A percentile compares a stretch with the other conserved stretches of the same genome.
These are phyloP conservation scores for Russula abietina DNA, from an alignment of 768 basidiomycete genomes.

Conservation along the genomic window DNA sequence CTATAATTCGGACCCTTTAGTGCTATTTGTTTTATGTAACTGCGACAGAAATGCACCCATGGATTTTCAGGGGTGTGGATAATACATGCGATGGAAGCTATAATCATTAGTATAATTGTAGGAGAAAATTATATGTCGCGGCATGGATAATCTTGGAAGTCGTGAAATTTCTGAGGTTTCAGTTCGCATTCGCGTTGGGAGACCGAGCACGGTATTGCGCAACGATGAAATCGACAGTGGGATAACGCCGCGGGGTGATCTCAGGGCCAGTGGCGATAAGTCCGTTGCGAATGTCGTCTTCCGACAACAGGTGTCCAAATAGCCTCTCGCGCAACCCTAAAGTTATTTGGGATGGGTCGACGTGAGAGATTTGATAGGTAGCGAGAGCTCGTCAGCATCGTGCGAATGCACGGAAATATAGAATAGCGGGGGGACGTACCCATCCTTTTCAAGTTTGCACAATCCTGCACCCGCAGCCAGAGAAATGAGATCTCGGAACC, in stretches of 20 bases:
- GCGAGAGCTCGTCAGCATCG: not conserved
- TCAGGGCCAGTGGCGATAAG: not conserved
- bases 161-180: not conserved
- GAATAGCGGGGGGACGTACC: not conserved
- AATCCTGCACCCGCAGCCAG: not conserved
- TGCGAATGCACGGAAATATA: not conserved
- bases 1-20: too few species aligned
- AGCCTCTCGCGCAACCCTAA: constrained; percentile 5
- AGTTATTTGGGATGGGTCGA: not conserved
- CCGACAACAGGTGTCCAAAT: constrained; percentile 5
- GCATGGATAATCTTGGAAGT: not conserved
- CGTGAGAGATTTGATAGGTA: not conserved
- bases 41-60: too few species aligned
- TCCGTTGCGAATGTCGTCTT: not conserved
- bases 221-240: not conserved
- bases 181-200: not conserved
- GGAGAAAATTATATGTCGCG: not conserved
- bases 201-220: not conserved
- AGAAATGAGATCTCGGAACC: not conserved
- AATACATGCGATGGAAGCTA: not conserved
- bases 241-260: not conserved
- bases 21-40: too few species aligned
- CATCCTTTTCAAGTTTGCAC: not conserved
- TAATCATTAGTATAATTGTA: not conserved
- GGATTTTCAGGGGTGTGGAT: not conserved